phyloP scores from a whole-genome alignment of 495 filamentous ascomycete species.

The Aspergillus funiculosus region DNA sequence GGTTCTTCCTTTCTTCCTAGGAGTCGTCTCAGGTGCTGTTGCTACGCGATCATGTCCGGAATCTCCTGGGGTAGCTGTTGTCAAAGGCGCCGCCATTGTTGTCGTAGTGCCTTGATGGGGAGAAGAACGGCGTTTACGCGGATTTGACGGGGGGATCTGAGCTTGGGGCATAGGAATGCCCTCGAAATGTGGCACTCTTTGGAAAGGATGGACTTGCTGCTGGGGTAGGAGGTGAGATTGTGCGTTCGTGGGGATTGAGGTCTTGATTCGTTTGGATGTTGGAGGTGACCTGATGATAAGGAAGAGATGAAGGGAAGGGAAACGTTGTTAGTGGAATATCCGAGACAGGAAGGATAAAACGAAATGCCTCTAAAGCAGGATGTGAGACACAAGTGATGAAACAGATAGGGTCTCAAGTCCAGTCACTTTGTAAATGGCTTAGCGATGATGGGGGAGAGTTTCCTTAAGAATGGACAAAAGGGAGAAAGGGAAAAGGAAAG shows the following conservation, averaged over 20 bases:
- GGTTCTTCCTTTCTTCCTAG: conserved; percentile 85
- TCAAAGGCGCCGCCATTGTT: conserved; percentile 30
- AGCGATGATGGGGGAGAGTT: background rate
- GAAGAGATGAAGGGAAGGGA: conserved; percentile 3
- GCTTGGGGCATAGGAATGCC: conserved; percentile 38
- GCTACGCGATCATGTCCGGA: conserved; percentile 31
- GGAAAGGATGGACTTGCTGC: conserved; percentile 42
- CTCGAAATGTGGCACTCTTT: conserved; percentile 35
- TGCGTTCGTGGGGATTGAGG: conserved; percentile 33
- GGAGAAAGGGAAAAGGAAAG: background rate
- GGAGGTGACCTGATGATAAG: conserved; percentile 37
- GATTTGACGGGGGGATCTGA: conserved; percentile 31
- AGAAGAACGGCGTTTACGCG: conserved; percentile 45
- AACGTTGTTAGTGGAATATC: conserved; percentile 4
- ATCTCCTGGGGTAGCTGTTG: conserved; percentile 23
- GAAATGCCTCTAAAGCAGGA: background rate
- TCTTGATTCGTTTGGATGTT: conserved; percentile 42
- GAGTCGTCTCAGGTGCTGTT: conserved; percentile 45
- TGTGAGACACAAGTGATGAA: background rate
- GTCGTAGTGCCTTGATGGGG: conserved; percentile 30
- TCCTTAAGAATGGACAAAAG: background rate
- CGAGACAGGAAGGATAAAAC: background rate
- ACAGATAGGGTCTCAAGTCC: background rate
- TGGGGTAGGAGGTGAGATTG: conserved; percentile 39
- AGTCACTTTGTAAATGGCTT: background rate